Evolutionary conservation across 495 filamentous ascomycete genomes (phyloP).

Genomic region (Schizothecium vesticola): DNA sequence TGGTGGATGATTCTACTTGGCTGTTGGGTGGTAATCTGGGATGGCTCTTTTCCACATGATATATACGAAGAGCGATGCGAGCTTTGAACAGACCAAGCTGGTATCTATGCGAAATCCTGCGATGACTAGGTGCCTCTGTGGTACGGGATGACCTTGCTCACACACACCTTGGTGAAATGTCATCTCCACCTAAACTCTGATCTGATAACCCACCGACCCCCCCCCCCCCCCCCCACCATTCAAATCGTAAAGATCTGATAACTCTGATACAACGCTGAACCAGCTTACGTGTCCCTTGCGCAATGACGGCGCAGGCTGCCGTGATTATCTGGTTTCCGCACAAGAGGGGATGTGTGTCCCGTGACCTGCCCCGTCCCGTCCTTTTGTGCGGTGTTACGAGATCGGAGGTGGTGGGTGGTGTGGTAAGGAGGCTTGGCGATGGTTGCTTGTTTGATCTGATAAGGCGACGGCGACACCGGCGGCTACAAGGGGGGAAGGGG

Average conservation of each 20-base stretch:
- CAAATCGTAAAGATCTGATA: not conserved
- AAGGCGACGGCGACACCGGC: not conserved
- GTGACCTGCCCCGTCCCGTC: not conserved
- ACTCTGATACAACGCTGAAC: not conserved
- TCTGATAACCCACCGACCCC: not conserved
- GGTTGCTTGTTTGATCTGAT: not conserved
- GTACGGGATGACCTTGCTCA: too few species aligned
- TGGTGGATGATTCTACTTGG: not conserved
- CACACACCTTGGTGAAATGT: too few species aligned
- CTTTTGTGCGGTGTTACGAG: not conserved
- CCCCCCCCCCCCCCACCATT: too few species aligned
- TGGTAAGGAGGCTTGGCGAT: not conserved
- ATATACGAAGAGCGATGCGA: not conserved
- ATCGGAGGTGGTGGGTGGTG: not conserved
- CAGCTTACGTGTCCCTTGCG: not conserved
- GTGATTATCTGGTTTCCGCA: not conserved
- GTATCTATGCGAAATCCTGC: not conserved
- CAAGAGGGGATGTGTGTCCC: not conserved
- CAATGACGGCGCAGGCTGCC: not conserved
- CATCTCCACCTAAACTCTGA: not conserved
- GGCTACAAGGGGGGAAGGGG: not conserved
- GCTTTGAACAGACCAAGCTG: not conserved
- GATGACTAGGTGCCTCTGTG: too few species aligned
- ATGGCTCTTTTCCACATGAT: not conserved
- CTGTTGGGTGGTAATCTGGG: not conserved